Base-by-base conservation (phyloP, 495 filamentous ascomycete species). In the Trichoderma gamsii region DNA sequence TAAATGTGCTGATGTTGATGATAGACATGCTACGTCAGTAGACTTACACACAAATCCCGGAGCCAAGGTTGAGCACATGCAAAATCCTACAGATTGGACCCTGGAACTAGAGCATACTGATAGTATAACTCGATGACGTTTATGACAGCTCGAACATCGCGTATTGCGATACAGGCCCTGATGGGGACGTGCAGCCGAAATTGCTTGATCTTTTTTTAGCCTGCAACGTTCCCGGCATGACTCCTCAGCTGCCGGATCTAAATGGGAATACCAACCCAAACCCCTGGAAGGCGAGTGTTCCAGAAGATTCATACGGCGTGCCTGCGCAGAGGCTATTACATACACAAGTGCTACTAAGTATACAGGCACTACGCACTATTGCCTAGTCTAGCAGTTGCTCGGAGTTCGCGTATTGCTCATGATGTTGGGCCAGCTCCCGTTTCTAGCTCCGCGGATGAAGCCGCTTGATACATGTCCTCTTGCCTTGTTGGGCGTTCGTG, bases 81-180 rank as follows among this genome's bases (percentile, higher is more conserved):
- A 38, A 38, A 38, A 38, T 38, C 35, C 35, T 38, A 38, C 35
- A 38, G 8, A 9, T 5, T 9, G 8, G 35, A 38, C 35, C 35
- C 35, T 38, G 8, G 35, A 7, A 2, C 35, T 38, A 9, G 35
- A 7, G 5, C 35, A 6, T 38, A 9, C 35, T 38, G 35, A 38
- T 38, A n/a, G n/a, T n/a, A 52, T 23, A 52, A 52, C 27, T 15
- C 56, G 56, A 61, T 61, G 56, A 61, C 56, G 56, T 61, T 25
- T 61, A 25, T 61, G 56, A 61, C 25, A 32, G 49, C 49, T 52
- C 21, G n/a, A 21, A 4, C n/a, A 11, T 18, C 44, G 44, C 15
- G 44, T 3, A 49, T n/a, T n/a, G 21, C n/a, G 49, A 25, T 25
- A 61, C 4, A 15, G 56, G 11, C 56, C 27, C 56, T 23, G 56